Percentiles rank a stretch among this genome's conserved stretches.
phyloP scores from a whole-genome alignment of 2,329 filamentous ascomycete genomes.

The Oidium heveae region DNA sequence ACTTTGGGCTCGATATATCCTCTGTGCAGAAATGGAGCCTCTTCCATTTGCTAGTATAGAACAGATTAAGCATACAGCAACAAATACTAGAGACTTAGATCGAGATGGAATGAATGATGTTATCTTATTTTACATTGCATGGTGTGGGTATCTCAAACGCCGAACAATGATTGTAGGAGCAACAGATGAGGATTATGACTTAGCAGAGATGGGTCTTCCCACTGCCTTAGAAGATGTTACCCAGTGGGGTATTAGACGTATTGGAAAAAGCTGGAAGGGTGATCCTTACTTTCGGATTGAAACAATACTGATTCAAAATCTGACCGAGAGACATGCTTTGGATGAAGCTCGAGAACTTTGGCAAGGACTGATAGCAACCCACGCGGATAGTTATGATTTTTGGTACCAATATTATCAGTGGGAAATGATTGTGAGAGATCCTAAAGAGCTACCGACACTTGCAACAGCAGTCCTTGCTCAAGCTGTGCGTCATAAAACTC shows the following conservation, averaged over 20 bases:
- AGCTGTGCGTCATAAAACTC: conserved; percentile 32
- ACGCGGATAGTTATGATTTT: conserved; percentile 67
- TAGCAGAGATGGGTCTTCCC: conserved; percentile 71
- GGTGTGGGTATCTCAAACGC: conserved; percentile 83
- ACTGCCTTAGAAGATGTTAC: conserved; percentile 70
- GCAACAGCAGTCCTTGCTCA: conserved; percentile 56
- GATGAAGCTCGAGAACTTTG: conserved; percentile 57
- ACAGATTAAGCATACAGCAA: conserved; percentile 76
- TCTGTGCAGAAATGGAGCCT: conserved; percentile 58
- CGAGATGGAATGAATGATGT: conserved; percentile 69
- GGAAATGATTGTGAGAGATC: conserved; percentile 38
- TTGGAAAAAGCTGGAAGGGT: conserved; percentile 54
- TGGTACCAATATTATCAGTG: conserved; percentile 83
- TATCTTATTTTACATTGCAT: conserved; percentile 74
- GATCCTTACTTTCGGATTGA: conserved; percentile 77
- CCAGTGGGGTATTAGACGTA: conserved; percentile 45
- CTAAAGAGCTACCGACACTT: conserved; percentile 28
- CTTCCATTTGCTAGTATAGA: conserved; percentile 61
- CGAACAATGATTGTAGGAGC: conserved; percentile 52
- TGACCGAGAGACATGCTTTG: conserved; percentile 58
- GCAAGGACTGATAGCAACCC: conserved; percentile 40
- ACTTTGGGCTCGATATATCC: conserved; percentile 73
- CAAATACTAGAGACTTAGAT: conserved; percentile 61
- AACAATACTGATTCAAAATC: conserved; percentile 74
- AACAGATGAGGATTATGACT: conserved; percentile 60